Percentiles rank a stretch among this genome's conserved stretches.
phyloP scores from a whole-genome alignment of 768 basidiomycete genomes.

The Hysterangium stoloniferum region DNA sequence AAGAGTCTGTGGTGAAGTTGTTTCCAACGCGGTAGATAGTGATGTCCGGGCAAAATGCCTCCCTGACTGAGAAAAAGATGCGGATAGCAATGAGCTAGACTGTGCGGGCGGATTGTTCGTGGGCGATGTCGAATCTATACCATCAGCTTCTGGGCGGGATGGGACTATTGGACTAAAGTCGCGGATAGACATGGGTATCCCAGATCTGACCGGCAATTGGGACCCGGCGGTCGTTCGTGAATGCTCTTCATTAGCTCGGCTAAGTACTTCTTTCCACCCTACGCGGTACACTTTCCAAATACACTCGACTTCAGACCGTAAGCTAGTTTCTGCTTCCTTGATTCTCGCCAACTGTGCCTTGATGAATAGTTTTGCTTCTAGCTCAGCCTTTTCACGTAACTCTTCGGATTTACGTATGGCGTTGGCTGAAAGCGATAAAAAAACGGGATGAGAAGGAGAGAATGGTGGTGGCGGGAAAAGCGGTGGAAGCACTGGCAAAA shows the following conservation, averaged over 20 bases:
- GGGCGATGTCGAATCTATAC: neutral
- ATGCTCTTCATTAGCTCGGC: slow-evolving; percentile 5
- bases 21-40: neutral
- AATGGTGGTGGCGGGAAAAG: slow-evolving; percentile 73
- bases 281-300: slow-evolving; percentile 57
- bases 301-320: slow-evolving; percentile 50
- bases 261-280: slow-evolving; percentile 18
- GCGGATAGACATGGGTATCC: slow-evolving; percentile 7
- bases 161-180: slow-evolving; percentile 9
- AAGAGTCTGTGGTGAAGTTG: neutral
- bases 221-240: neutral
- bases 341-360: slow-evolving; percentile 49
- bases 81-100: slow-evolving; percentile 2
- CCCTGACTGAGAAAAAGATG: neutral
- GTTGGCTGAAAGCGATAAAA: slow-evolving; percentile 51
- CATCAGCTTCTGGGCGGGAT: neutral
- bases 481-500: slow-evolving; percentile 48
- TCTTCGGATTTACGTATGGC: slow-evolving; percentile 49
- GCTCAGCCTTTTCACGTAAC: slow-evolving; percentile 50
- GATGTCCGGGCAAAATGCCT: neutral
- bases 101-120: neutral
- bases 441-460: slow-evolving; percentile 65
- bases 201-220: neutral
- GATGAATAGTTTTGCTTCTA: slow-evolving; percentile 44
- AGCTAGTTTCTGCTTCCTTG: slow-evolving; percentile 42